These are phyloP conservation scores for Hymenoscyphus occultus DNA, from an alignment of 2,329 filamentous ascomycete species.

Conservation along the genomic window DNA sequence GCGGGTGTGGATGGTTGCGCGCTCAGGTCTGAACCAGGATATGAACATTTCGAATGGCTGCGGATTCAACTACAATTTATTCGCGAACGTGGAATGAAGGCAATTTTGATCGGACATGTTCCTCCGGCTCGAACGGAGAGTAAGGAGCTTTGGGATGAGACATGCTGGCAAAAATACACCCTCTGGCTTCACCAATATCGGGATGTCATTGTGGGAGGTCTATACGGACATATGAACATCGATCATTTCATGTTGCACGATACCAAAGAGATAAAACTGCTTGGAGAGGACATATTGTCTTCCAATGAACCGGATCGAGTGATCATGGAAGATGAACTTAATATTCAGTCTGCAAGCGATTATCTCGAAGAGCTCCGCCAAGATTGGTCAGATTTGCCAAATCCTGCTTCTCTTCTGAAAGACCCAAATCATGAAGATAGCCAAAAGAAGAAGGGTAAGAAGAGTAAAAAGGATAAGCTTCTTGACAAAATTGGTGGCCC, in stretches of 20 bases:
- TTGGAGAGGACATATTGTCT: slow-evolving; percentile 38
- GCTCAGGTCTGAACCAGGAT: slow-evolving; percentile 76
- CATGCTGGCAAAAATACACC: slow-evolving; percentile 97
- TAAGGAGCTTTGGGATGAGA: slow-evolving; percentile 92
- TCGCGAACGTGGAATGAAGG: slow-evolving; percentile 84
- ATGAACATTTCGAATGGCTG: slow-evolving; percentile 94
- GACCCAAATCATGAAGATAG: slow-evolving; percentile 46
- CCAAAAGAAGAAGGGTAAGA: slow-evolving; percentile 54
- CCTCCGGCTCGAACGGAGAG: slow-evolving; percentile 81
- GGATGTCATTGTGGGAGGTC: slow-evolving; percentile 74
- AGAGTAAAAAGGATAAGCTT: slow-evolving; percentile 51
- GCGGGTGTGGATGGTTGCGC: slow-evolving; percentile 90
- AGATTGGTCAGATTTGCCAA: slow-evolving; percentile 74
- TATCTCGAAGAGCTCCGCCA: slow-evolving; percentile 78
- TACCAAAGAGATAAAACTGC: slow-evolving; percentile 68
- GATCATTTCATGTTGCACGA: slow-evolving; percentile 96
- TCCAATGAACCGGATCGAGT: slow-evolving; percentile 34
- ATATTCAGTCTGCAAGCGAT: slow-evolving; percentile 64
- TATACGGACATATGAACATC: slow-evolving; percentile 98
- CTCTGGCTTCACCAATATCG: slow-evolving; percentile 88
- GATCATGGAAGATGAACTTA: slow-evolving; percentile 53
- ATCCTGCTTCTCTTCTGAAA: slow-evolving; percentile 31
- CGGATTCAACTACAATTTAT: slow-evolving; percentile 82
- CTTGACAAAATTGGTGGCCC: slow-evolving; percentile 70
- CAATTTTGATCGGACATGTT: slow-evolving; percentile 90